Evolutionary conservation across 345 rosid genomes (phyloP), one percentile per base, ranked within the genome.

Genomic region (Populus pruinosa): DNA sequence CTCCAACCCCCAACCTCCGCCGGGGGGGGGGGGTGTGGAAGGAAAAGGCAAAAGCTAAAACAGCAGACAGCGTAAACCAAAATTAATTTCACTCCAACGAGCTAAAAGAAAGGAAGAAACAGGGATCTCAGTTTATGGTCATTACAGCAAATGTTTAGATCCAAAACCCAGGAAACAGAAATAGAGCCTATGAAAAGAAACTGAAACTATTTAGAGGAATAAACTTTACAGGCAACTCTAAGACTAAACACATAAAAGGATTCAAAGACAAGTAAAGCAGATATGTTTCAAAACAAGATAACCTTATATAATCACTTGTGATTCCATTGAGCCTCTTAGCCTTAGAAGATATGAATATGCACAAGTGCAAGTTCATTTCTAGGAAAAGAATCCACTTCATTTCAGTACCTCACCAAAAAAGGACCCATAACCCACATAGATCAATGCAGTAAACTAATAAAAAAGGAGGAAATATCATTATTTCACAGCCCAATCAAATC

Each of bases 71-170:
- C 5, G 39, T 25, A 33, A 61, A 43, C 74, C 47, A 69, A 74
- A 56, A 29, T 14, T 6, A 43, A 16, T n/a, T 29, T 41, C 31
- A 38, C 69, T 12, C 13, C 50, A 67, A 36, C 6, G 50, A 65
- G 56, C 76, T 49, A 29, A 50, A 66, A 67, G 36, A 36, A 55
- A 55, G 56, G 21, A 33, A 71, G 49, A 56, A 65, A 76, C 36
- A 43, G 12, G 50, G 21, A 76, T 72, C 74, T 49, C 27, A 69
- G 35, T 59, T 76, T 36, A 71, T 76, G 83, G 76, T 76, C 69
- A 70, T 36, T 55, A 49, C 77, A 43, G 61, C 78, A 71, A 50
- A 69, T 64, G 76, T 69, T 21, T 76, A 86, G 88, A 88, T 89
- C 91, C 88, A 76, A 29, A 70, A 69, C 70, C 76, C 62, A 73